phyloP scores from a whole-genome alignment of 805 yeast genomes.

The Yamadazyma tumulicola region DNA sequence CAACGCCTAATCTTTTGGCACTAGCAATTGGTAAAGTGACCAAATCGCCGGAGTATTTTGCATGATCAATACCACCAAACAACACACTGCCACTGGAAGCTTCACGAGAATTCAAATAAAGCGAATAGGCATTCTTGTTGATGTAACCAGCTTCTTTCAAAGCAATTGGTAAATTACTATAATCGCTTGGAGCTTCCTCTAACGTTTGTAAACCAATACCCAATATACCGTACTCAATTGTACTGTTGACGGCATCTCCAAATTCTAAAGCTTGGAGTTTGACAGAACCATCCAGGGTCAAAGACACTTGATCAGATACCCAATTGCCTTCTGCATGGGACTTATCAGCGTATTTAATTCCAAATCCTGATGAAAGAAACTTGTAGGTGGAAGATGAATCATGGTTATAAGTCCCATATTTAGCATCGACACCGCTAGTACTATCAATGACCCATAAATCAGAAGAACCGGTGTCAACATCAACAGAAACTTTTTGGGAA shows the following conservation, averaged over 20 bases:
- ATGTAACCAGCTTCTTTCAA: slow-evolving; percentile 33
- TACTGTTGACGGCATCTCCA: slow-evolving; percentile 16
- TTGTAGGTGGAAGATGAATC: slow-evolving; percentile 28
- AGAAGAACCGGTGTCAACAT: slow-evolving; percentile 29
- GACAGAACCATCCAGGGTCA: slow-evolving; percentile 4
- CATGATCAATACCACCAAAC: slow-evolving; percentile 33
- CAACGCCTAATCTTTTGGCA: slow-evolving; percentile 40
- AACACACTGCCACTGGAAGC: slow-evolving; percentile 22
- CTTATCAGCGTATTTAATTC: slow-evolving; percentile 45
- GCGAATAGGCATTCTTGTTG: slow-evolving; percentile 34
- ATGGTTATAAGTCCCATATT: slow-evolving; percentile 37
- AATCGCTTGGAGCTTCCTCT: slow-evolving; percentile 14
- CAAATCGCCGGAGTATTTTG: slow-evolving; percentile 22
- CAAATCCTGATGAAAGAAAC: slow-evolving; percentile 31
- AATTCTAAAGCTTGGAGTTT: slow-evolving; percentile 14
- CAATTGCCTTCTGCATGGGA: slow-evolving; percentile 35
- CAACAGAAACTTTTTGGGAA: slow-evolving; percentile 17
- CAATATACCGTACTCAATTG: slow-evolving; percentile 14
- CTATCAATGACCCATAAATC: slow-evolving; percentile 23
- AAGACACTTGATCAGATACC: slow-evolving; percentile 13
- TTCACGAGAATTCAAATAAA: slow-evolving; percentile 25
- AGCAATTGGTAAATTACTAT: slow-evolving; percentile 32
- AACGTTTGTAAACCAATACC: slow-evolving; percentile 15
- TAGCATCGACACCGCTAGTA: slow-evolving; percentile 4
- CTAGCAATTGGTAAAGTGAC: slow-evolving; percentile 18